Percentiles rank a stretch among this genome's conserved stretches.
Evolutionary conservation across 1,284 basidiomycete genomes (phyloP).

Genomic region (Golubevia pallescens): DNA sequence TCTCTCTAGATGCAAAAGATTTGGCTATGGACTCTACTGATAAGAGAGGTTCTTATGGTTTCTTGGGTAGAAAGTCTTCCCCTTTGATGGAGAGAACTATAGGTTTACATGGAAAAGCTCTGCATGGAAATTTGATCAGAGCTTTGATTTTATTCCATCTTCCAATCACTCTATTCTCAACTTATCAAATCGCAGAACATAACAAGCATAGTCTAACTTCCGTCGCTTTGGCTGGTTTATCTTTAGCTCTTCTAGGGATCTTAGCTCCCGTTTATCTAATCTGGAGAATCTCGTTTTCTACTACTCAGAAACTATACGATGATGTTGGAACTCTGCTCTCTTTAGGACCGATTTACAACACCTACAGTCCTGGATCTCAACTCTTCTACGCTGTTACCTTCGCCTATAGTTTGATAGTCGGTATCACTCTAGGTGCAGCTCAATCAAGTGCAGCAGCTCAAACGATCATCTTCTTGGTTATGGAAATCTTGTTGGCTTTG

Average conservation of each 20-base stretch:
- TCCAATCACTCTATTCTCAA: conserved; percentile 87
- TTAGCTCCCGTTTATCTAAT: conserved; percentile 78
- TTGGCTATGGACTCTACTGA: too few species aligned
- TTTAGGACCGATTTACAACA: conserved; percentile 92
- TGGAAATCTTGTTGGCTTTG: conserved; percentile 68
- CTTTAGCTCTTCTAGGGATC: conserved; percentile 80
- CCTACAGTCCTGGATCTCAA: conserved; percentile 88
- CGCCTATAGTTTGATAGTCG: conserved; percentile 79
- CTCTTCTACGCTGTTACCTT: conserved; percentile 84
- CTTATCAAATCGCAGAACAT: conserved; percentile 79
- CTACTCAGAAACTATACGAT: conserved; percentile 89
- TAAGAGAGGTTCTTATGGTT: too few species aligned
- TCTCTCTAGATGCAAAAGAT: too few species aligned
- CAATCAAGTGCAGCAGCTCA: conserved; percentile 89
- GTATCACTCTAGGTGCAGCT: conserved; percentile 81
- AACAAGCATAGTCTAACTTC: conserved; percentile 68
- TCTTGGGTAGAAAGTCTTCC: too few species aligned
- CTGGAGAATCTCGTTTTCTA: conserved; percentile 76
- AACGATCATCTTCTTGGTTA: conserved; percentile 82
- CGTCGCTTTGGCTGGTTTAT: conserved; percentile 75
- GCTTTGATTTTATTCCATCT: conserved; percentile 89
- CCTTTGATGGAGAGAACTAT: too few species aligned
- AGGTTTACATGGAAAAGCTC: conserved; percentile 26
- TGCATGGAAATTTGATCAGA: conserved; percentile 85
- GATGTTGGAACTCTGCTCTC: conserved; percentile 88